Percentiles rank a stretch among this genome's conserved stretches.
Evolutionary conservation across 495 filamentous ascomycete genomes (phyloP).

Genomic region (Neurospora africana): DNA sequence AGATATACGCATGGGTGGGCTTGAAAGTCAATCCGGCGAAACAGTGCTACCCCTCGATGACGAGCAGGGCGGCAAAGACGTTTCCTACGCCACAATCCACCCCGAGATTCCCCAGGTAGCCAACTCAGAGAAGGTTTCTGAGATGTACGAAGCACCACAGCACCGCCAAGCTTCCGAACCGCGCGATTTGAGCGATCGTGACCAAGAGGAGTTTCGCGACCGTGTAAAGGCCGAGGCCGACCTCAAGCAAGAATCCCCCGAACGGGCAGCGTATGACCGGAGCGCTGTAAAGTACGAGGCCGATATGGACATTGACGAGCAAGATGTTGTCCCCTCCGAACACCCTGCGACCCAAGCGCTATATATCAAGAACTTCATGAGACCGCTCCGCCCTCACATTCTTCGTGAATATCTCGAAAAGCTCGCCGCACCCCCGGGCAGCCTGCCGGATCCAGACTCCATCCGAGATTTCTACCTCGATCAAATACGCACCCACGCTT

Average conservation of each 20-base stretch:
- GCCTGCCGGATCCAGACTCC: slow-evolving; percentile 37
- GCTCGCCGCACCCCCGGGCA: slow-evolving; percentile 51
- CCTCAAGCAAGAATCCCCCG: background rate
- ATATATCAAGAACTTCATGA: slow-evolving; percentile 87
- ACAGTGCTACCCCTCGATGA: background rate
- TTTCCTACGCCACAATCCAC: slow-evolving; percentile 5
- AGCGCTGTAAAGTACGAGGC: background rate
- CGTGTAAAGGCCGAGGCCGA: background rate
- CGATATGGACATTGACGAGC: slow-evolving; percentile 19
- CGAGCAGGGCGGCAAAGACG: background rate
- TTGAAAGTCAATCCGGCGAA: background rate
- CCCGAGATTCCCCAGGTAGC: background rate
- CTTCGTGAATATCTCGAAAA: slow-evolving; percentile 57
- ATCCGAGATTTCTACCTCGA: slow-evolving; percentile 71
- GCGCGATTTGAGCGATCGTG: background rate
- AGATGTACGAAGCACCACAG: background rate
- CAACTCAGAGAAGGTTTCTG: background rate
- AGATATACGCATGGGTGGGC: background rate
- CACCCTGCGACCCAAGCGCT: slow-evolving; percentile 78
- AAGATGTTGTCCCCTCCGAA: slow-evolving; percentile 51
- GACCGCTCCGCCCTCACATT: slow-evolving; percentile 57
- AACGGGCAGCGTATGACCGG: slow-evolving; percentile 21
- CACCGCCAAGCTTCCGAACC: background rate
- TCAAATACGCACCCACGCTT: slow-evolving; percentile 75
- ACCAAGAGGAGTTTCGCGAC: background rate